Evolutionary conservation across 208 protist species (phyloP).

Genomic region (Acanthamoeba healyi): DNA sequence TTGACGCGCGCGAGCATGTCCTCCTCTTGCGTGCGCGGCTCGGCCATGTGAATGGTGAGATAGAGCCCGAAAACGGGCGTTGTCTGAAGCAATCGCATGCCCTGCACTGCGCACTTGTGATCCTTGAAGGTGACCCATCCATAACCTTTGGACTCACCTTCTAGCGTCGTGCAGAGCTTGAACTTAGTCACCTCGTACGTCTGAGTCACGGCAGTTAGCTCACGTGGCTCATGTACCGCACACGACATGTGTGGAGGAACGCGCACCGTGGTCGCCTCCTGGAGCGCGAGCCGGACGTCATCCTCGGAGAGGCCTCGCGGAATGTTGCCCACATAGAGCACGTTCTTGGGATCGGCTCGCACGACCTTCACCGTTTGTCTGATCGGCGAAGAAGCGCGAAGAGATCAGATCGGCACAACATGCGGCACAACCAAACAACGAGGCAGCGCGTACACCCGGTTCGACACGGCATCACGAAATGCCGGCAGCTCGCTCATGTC

Average conservation of each 20-base stretch:
- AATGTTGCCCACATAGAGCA: constrained; percentile 80
- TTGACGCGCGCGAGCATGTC: constrained; percentile 46
- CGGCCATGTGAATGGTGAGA: constrained; percentile 26
- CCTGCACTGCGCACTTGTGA: constrained; percentile 63
- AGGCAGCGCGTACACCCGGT: constrained; percentile 65
- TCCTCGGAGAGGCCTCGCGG: constrained; percentile 71
- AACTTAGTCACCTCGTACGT: constrained; percentile 59
- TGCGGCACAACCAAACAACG: not conserved
- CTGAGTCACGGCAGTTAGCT: not conserved
- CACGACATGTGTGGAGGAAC: not conserved
- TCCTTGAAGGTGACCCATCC: constrained; percentile 60
- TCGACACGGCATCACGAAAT: constrained; percentile 77
- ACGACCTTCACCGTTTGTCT: constrained; percentile 82
- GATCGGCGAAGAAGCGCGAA: not conserved
- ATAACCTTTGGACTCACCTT: constrained; percentile 27
- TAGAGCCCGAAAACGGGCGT: constrained; percentile 50
- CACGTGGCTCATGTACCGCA: not conserved
- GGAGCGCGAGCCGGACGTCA: constrained; percentile 51
- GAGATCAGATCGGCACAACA: not conserved
- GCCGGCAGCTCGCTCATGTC: constrained; percentile 62
- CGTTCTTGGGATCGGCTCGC: constrained; percentile 80
- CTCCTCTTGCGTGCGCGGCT: constrained; percentile 1
- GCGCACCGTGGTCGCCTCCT: constrained; percentile 19
- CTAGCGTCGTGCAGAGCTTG: constrained; percentile 31
- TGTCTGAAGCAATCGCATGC: constrained; percentile 14